phyloP scores from a whole-genome alignment of 2,329 filamentous ascomycete species.

The Alternaria panax region DNA sequence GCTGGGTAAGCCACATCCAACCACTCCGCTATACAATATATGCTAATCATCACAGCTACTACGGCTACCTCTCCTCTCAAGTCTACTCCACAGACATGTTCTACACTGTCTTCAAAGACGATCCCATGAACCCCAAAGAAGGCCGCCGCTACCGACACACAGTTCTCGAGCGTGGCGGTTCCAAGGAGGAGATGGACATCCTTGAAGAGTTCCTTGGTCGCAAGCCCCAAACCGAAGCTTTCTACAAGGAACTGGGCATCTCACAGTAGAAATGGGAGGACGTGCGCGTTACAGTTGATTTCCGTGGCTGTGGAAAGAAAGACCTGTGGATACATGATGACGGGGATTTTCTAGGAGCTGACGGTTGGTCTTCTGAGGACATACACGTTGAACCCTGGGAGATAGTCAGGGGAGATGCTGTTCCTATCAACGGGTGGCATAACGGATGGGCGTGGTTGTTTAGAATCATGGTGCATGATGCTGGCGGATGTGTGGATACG shows the following conservation, averaged over 20 bases:
- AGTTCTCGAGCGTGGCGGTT: conserved; percentile 78
- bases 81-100: conserved; percentile 91
- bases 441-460: not conserved
- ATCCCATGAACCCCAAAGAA: conserved; percentile 78
- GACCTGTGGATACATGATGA: not conserved
- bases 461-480: not conserved
- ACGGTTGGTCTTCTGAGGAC: not conserved
- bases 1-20: conserved; percentile 61
- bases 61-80: conserved; percentile 70
- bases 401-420: not conserved
- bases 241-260: conserved; percentile 77
- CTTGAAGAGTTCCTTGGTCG: conserved; percentile 80
- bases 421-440: not conserved
- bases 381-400: not conserved
- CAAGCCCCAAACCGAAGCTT: conserved; percentile 78
- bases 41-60: conserved; percentile 61
- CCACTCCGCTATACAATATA: not conserved
- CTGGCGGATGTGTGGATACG: not conserved
- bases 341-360: not conserved
- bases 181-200: conserved; percentile 81
- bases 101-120: conserved; percentile 76
- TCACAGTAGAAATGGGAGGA: conserved; percentile 25
- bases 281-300: not conserved
- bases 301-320: not conserved
- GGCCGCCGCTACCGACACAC: conserved; percentile 79